Evolutionary conservation across 1,284 basidiomycete genomes (phyloP), one percentile per base, ranked within the genome.

Genomic region (Ceraceosorus guamensis): DNA sequence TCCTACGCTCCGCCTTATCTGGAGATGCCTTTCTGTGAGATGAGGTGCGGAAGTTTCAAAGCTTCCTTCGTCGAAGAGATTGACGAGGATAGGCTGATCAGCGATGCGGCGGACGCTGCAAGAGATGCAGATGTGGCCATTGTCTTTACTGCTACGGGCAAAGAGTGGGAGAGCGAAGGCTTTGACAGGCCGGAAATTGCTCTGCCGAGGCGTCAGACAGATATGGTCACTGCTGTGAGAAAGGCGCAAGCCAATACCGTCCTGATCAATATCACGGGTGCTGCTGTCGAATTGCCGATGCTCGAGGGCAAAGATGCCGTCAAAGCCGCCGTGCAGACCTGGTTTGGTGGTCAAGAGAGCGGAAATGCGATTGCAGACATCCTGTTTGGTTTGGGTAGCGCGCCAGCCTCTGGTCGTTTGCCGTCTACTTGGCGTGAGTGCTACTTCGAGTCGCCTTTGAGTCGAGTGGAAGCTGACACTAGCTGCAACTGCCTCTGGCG

Each of bases 311-410:
- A 11, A 7, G 24, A 58, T 24, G 18, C 32, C 13, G 41, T 53
- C 11, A 45, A 14, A 7, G 55, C 35, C 13, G 43, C 55, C 2
- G 37, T 57, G 14, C 55, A 57, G 37, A 46, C 50, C n/a, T 57
- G 55, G 55, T 57, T 37, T 50, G 55, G 55, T 16, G 55, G 55
- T 24, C 55, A 57, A 56, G 55, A 57, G 37, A 45, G 43, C 11
- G 55, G 35, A 2, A 18, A 10, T 4, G 51, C 55, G 6, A n/a
- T 57, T 11, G 32, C 18, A 10, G 55, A 57, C 37, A 24, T 56
- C 4, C 18, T 57, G 24, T 41, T 57, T 16, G 55, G 37, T 14
- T 4, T 33, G 4, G 55, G 55, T 3, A 10, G 37, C 6, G 55
- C 55, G 16, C 55, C 55, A 4, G 55, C 55, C 14, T 46, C 41